Evolutionary conservation across 164 flowering plant genomes (phyloP).

Genomic region (Vitis vinifera): DNA sequence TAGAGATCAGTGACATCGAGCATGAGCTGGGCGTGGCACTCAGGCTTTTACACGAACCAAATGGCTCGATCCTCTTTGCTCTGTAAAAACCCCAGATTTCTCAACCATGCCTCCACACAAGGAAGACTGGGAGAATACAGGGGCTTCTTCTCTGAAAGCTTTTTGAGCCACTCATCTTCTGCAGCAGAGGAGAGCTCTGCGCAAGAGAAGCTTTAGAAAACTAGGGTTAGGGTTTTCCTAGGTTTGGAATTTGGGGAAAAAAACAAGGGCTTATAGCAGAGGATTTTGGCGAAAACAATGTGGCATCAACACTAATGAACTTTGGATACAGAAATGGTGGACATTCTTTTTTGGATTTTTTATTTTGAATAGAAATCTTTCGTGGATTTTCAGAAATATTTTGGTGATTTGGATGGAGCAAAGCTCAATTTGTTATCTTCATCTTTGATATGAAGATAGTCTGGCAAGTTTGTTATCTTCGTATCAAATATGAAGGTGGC

Average conservation of each 20-base stretch:
- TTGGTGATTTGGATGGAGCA: no score
- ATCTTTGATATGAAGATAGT: no score
- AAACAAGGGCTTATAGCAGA: slow-evolving; percentile 5
- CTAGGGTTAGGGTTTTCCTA: slow-evolving; percentile 27
- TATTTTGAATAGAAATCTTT: neutral
- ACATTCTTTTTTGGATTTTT: slow-evolving; percentile 20
- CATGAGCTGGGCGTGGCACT: slow-evolving; percentile 94
- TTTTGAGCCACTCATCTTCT: slow-evolving; percentile 71
- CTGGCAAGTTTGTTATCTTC: no score
- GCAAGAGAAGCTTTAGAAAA: slow-evolving; percentile 40
- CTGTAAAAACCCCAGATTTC: slow-evolving; percentile 73
- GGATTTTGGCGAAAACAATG: neutral
- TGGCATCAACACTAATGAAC: neutral
- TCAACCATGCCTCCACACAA: slow-evolving; percentile 88
- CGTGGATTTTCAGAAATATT: no score
- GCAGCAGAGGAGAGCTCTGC: slow-evolving; percentile 46
- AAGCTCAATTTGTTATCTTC: no score
- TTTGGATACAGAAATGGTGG: slow-evolving; percentile 26
- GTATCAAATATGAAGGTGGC: no score
- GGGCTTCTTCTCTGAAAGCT: slow-evolving; percentile 84
- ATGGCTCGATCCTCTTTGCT: slow-evolving; percentile 73
- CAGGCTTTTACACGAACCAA: slow-evolving; percentile 76
- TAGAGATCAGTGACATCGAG: slow-evolving; percentile 85
- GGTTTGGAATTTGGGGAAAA: slow-evolving; percentile 6
- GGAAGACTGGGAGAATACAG: slow-evolving; percentile 91